phyloP scores from a whole-genome alignment of 768 basidiomycete genomes.

The Boletus pseudo-olivaceus region DNA sequence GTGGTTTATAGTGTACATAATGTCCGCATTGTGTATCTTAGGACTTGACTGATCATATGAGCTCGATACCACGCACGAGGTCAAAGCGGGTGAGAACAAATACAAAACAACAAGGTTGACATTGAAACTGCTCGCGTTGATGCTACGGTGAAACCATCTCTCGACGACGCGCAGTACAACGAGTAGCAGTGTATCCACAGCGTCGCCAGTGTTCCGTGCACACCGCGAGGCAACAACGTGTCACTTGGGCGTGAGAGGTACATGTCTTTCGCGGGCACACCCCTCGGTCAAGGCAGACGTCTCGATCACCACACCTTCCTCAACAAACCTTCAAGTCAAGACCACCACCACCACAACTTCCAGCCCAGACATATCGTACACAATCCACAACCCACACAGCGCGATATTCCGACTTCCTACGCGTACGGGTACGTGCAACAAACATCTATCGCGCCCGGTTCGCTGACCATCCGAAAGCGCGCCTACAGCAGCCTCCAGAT shows the following conservation, averaged over 20 bases:
- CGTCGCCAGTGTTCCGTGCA: slow-evolving; percentile 1
- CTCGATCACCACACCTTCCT: slow-evolving; percentile 78
- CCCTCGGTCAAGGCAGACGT: slow-evolving; percentile 81
- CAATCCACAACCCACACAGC: slow-evolving; percentile 35
- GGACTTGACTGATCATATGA: background rate
- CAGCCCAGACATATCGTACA: slow-evolving; percentile 22
- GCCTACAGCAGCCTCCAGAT: slow-evolving; percentile 52
- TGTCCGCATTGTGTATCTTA: slow-evolving; percentile 19
- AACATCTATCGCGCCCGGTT: slow-evolving; percentile 7
- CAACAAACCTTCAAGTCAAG: slow-evolving; percentile 46
- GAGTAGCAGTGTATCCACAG: slow-evolving; percentile 3
- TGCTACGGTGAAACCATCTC: background rate
- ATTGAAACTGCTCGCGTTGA: background rate
- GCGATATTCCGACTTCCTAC: slow-evolving; percentile 57
- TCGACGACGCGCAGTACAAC: slow-evolving; percentile 11
- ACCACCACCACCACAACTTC: slow-evolving; percentile 27
- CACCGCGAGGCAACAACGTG: slow-evolving; percentile 20
- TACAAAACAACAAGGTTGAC: slow-evolving; percentile 24
- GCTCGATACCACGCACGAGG: background rate
- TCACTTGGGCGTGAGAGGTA: slow-evolving; percentile 24
- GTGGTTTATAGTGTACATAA: slow-evolving; percentile 24
- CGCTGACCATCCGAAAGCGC: slow-evolving; percentile 41
- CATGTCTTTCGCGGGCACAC: slow-evolving; percentile 88
- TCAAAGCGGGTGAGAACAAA: slow-evolving; percentile 17
- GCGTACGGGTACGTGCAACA: slow-evolving; percentile 57